Evolutionary conservation across 805 yeast species (phyloP).

Genomic region (Saturnispora sekii): DNA sequence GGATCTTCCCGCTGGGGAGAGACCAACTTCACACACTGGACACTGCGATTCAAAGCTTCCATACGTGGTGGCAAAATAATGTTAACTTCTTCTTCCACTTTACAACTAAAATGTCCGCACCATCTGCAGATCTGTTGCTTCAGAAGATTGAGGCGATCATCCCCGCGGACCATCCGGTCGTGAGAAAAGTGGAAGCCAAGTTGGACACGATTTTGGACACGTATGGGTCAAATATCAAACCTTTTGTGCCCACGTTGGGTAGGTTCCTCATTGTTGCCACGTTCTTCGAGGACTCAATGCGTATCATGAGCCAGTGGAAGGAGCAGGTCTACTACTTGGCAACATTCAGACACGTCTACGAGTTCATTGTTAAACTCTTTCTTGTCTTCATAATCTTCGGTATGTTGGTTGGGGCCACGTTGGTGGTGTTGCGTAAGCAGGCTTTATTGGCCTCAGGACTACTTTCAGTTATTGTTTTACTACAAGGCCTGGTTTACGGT

Average conservation of each 20-base stretch:
- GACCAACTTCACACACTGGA: constrained; percentile 57
- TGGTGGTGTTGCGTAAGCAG: constrained; percentile 59
- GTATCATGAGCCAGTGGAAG: constrained; percentile 81
- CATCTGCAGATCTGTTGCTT: constrained; percentile 10
- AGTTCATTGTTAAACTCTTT: constrained; percentile 66
- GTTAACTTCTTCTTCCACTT: background rate
- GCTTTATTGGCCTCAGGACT: constrained; percentile 63
- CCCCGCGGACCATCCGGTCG: constrained; percentile 25
- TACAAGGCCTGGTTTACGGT: constrained; percentile 87
- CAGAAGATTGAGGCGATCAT: constrained; percentile 23
- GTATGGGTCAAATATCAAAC: constrained; percentile 45
- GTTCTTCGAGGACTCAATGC: constrained; percentile 77
- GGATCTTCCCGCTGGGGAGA: constrained; percentile 55
- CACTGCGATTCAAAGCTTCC: constrained; percentile 18
- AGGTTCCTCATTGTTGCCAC: constrained; percentile 89
- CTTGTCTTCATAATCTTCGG: constrained; percentile 50
- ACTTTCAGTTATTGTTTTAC: constrained; percentile 57
- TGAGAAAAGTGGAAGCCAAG: constrained; percentile 37
- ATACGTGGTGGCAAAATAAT: background rate
- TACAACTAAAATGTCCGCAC: background rate
- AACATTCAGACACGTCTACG: constrained; percentile 70
- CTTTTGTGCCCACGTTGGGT: constrained; percentile 80
- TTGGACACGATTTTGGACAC: constrained; percentile 47
- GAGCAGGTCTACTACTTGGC: constrained; percentile 83
- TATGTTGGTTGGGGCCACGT: constrained; percentile 66